Conservation (phyloP, 2,329 filamentous ascomycete species). For the Lasiodiplodia gonubiensis region DNA sequence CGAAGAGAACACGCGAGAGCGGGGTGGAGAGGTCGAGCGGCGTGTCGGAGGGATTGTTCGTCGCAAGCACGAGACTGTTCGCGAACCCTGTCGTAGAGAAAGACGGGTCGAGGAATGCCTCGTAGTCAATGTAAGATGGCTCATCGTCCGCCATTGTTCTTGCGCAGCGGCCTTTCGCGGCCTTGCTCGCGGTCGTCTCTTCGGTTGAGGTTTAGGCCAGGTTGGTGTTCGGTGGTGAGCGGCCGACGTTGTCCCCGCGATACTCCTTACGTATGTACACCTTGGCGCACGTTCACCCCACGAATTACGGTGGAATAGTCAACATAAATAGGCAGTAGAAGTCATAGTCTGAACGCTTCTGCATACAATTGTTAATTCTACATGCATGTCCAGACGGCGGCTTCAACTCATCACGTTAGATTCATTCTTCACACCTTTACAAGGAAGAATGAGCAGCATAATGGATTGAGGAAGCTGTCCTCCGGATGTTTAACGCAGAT, state of each 20-base stretch:
- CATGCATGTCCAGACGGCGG: neutral
- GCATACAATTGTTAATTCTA: no score
- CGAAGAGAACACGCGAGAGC: slow-evolving; percentile 90
- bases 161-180: neutral
- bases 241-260: neutral
- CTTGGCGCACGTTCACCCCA: slow-evolving; percentile 1
- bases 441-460: neutral
- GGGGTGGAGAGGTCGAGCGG: slow-evolving; percentile 93
- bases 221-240: slow-evolving; percentile 19
- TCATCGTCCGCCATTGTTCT: slow-evolving; percentile 36
- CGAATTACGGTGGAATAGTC: neutral
- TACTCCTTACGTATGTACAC: neutral
- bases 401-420: neutral
- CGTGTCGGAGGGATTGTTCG: slow-evolving; percentile 89
- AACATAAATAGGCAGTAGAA: neutral
- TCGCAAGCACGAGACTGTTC: slow-evolving; percentile 84
- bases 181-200: neutral
- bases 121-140: slow-evolving; percentile 93
- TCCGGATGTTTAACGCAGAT: neutral
- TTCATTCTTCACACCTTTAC: neutral
- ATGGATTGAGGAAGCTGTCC: neutral
- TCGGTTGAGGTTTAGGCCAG: slow-evolving; percentile 11
- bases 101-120: slow-evolving; percentile 80
- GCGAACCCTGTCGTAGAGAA: slow-evolving; percentile 86
- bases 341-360: neutral